Percentiles rank a stretch among this genome's conserved stretches.
phyloP scores from a whole-genome alignment of 352 stramenopile species.

The Pythium volutum region DNA sequence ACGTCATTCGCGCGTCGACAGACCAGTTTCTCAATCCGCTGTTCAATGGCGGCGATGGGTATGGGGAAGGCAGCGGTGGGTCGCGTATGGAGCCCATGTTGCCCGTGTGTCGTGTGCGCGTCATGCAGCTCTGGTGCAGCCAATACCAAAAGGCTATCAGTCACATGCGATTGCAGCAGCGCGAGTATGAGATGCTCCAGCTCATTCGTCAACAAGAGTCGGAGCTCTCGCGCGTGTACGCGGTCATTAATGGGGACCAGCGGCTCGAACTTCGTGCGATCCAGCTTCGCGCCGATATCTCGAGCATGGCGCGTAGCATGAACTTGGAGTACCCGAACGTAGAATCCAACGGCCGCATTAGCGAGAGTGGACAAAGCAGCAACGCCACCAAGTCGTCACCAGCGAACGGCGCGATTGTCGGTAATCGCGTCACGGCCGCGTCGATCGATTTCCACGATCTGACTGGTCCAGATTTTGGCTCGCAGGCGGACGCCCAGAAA shows the following conservation, averaged over 20 bases:
- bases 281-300: conserved; percentile 71
- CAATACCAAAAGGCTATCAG: conserved; percentile 88
- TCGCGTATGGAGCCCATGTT: conserved; percentile 67
- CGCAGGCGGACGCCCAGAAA: not conserved
- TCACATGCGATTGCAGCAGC: conserved; percentile 85
- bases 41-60: conserved; percentile 47
- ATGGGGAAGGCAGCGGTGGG: conserved; percentile 22
- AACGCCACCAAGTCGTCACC: conserved; percentile 5
- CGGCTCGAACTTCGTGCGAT: conserved; percentile 56
- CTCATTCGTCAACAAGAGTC: conserved; percentile 81
- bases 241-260: conserved; percentile 56
- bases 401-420: not conserved
- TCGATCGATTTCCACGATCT: conserved; percentile 21
- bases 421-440: conserved; percentile 19
- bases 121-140: conserved; percentile 85
- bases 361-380: conserved; percentile 8
- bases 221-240: conserved; percentile 64
- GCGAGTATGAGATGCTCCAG: conserved; percentile 81
- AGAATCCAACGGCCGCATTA: conserved; percentile 9
- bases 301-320: conserved; percentile 66
- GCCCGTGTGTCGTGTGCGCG: conserved; percentile 76
- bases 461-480: not conserved
- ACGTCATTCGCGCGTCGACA: conserved; percentile 77
- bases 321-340: conserved; percentile 60
- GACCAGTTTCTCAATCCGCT: conserved; percentile 84